Conservation (phyloP, 306 rosid species). For the Cicer arietinum region DNA sequence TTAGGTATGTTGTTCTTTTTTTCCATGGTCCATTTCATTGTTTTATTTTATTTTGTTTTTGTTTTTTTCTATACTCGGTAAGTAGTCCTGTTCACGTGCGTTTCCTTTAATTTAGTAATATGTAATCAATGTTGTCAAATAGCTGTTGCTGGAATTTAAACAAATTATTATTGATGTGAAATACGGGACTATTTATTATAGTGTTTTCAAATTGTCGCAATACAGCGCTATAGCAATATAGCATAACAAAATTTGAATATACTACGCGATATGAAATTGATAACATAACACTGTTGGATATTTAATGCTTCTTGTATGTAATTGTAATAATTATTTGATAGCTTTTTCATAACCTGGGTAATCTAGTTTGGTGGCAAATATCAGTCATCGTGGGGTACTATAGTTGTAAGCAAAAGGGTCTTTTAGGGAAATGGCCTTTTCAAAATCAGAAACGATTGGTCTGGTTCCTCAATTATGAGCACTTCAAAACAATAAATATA, state of each 20-base stretch:
- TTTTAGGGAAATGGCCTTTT: conserved; percentile 59
- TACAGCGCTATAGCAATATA: no score
- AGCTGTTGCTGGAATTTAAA: no score
- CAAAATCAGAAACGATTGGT: conserved; percentile 49
- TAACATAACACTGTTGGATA: no score
- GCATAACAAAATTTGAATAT: no score
- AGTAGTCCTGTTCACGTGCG: conserved; percentile 30
- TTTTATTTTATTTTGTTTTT: not conserved
- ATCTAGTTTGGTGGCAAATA: conserved; percentile 45
- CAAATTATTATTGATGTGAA: no score
- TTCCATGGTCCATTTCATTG: not conserved
- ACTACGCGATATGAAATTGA: no score
- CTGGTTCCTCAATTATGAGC: conserved; percentile 46
- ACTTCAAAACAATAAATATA: conserved; percentile 8
- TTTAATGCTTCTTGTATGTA: conserved; percentile 44
- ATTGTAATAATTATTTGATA: conserved; percentile 27
- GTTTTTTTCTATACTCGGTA: not conserved
- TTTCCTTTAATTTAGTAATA: conserved; percentile 24
- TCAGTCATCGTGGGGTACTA: conserved; percentile 39
- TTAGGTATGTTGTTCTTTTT: conserved; percentile 52
- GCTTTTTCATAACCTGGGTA: conserved; percentile 52
- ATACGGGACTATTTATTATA: no score
- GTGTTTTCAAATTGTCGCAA: no score
- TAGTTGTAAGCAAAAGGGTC: conserved; percentile 47
- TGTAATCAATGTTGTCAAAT: no score